These are phyloP conservation scores for Ceratocystiopsis minuta DNA, from an alignment of 2,329 filamentous ascomycete genomes.

Conservation along the genomic window DNA sequence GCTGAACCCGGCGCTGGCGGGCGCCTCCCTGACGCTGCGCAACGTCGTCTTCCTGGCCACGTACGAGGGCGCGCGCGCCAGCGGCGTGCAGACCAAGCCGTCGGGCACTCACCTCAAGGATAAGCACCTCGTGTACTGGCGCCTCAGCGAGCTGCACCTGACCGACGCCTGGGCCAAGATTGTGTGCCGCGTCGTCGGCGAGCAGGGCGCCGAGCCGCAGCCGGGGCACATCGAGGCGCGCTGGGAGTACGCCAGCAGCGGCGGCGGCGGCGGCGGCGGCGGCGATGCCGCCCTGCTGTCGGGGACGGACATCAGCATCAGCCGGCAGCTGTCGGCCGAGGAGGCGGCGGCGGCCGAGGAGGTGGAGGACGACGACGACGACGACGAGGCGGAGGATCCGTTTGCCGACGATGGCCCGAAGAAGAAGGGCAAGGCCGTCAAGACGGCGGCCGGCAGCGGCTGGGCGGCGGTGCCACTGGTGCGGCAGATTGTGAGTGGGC, in stretches of 20 bases:
- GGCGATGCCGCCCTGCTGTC: constrained; percentile 45
- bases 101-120: constrained; percentile 64
- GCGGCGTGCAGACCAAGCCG: constrained; percentile 58
- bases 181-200: constrained; percentile 52
- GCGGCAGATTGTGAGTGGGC: constrained; percentile 55
- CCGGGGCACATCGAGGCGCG: constrained; percentile 63
- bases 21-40: constrained; percentile 28
- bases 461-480: constrained; percentile 52
- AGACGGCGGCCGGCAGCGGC: constrained; percentile 7
- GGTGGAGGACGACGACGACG: constrained; percentile 5
- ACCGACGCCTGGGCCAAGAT: constrained; percentile 49
- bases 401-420: constrained; percentile 44
- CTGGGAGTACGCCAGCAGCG: constrained; percentile 29
- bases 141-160: constrained; percentile 46
- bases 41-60: constrained; percentile 60
- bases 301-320: constrained; percentile 50
- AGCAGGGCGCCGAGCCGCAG: constrained; percentile 13
- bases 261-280: constrained; percentile 57
- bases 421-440: constrained; percentile 7
- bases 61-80: constrained; percentile 49
- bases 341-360: constrained; percentile 29
- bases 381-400: constrained; percentile 41
- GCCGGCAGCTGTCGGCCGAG: constrained; percentile 24
- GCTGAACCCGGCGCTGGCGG: constrained; percentile 43
- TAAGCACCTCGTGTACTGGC: constrained; percentile 64